Base-by-base conservation (phyloP, 371 early-diverging fungal genomes). In the Mucor velutinosus region DNA sequence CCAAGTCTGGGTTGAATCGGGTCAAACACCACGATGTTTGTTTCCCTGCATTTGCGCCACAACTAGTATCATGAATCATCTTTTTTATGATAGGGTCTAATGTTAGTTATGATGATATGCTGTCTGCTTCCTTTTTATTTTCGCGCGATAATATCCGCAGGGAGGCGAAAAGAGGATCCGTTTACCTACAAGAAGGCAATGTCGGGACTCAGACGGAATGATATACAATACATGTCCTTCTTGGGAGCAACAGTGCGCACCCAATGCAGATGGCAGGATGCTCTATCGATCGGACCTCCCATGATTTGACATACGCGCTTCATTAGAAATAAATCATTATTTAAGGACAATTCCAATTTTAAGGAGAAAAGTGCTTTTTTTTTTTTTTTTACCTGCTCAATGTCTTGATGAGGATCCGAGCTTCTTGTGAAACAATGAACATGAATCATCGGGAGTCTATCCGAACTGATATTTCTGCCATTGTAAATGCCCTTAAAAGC, bases 211-310 rank as follows among this genome's bases (percentile, higher is more conserved):
- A 95, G 73, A 8, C 81, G 80, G 75, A 98, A 94, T 7, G 94
- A 91, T 37, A 97, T 76, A 72, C 99, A 98, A 73, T 93, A 92
- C 99, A 98, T 98, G 55, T 97, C 95, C 83, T 98, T 99, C 66
- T 95, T 95, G 2, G 99, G 99, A 1, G 99, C 97, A 0, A 99
- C 99, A 60, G 90, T 92, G 30, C 98, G 89, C 1, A 99, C 98
- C 65, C 81, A 87, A 68, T 92, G 89, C 7, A 94, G 70, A 6
- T 74, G 69, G 29, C 84, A 73, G 25, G 75, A 73, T 53, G 85
- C 78, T 53, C 66, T 69, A 39, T 87, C 85, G 19, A 89, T 60
- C 59, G 75, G 67, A 25, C 76, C 70, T 21, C 83, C 86, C 62
- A 88, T 81, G 41, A 80, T 78, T 33, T 76, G 71, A 62, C 87